Percentiles rank a stretch among this genome's conserved stretches.
Conservation (phyloP, 1,284 basidiomycete species). For the Tylopilus sp. region DNA sequence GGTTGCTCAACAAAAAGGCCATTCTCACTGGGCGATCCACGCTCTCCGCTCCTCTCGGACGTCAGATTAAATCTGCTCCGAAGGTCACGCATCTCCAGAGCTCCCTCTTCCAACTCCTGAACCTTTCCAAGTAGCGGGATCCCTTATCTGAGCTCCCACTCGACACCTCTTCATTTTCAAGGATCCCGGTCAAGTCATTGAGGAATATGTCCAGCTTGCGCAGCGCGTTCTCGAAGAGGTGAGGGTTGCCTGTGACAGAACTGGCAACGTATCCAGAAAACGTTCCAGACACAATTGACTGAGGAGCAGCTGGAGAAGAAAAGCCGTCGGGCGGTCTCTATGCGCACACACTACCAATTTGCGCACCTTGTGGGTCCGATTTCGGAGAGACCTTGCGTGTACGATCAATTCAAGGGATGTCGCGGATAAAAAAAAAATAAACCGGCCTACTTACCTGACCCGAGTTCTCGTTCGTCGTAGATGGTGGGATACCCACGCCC, state of each 20-base stretch:
- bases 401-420: background rate
- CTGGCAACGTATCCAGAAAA: background rate
- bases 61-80: background rate
- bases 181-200: constrained; percentile 1
- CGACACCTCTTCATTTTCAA: constrained; percentile 2
- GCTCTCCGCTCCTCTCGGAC: background rate
- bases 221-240: constrained; percentile 3
- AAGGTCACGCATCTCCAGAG: background rate
- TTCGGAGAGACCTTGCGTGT: constrained; percentile 9
- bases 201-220: background rate
- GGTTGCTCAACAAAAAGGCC: constrained; percentile 8
- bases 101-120: constrained; percentile 4
- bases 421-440: background rate
- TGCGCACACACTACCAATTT: background rate
- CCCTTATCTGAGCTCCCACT: background rate
- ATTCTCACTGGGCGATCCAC: background rate
- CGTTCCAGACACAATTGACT: background rate
- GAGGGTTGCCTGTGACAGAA: constrained; percentile 5
- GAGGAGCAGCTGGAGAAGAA: background rate
- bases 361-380: constrained; percentile 2
- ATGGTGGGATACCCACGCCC: background rate
- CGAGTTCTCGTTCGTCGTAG: constrained; percentile 2
- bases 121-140: background rate
- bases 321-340: background rate
- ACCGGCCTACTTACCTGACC: constrained; percentile 3